Percentiles rank a stretch among this genome's conserved stretches.
phyloP scores from a whole-genome alignment of 2,329 filamentous ascomycete species.

The Plectosphaerella cucumerina region DNA sequence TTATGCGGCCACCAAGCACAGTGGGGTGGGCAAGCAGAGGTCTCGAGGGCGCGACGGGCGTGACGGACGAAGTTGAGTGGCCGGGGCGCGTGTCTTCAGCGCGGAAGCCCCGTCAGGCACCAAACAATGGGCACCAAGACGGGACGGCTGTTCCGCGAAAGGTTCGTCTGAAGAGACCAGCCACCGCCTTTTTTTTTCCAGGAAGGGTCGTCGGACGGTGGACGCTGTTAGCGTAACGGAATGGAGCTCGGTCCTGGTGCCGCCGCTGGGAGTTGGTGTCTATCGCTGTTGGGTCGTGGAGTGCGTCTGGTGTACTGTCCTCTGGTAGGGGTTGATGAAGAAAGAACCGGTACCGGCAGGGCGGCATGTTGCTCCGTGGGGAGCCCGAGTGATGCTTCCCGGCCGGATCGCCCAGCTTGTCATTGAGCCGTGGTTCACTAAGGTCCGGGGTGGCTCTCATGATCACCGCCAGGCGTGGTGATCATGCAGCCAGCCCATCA shows the following conservation, averaged over 20 bases:
- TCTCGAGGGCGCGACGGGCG: neutral
- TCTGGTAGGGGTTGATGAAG: too few species aligned
- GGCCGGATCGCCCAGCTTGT: too few species aligned
- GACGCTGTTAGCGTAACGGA: neutral
- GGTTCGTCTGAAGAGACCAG: constrained; percentile 2
- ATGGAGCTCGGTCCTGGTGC: neutral
- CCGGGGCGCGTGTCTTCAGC: constrained; percentile 1
- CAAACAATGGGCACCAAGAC: neutral
- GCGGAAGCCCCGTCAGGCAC: neutral
- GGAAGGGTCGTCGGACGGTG: neutral
- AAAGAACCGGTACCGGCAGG: too few species aligned
- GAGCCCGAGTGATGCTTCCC: too few species aligned
- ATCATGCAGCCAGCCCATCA: too few species aligned
- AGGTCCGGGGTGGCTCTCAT: too few species aligned
- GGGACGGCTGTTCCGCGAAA: neutral
- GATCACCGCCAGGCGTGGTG: too few species aligned
- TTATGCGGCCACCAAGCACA: constrained; percentile 20
- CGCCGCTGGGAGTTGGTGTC: neutral
- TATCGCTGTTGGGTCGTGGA: too few species aligned
- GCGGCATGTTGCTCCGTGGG: too few species aligned
- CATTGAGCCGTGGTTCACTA: too few species aligned
- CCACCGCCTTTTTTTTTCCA: constrained; percentile 3
- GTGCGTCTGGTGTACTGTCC: too few species aligned
- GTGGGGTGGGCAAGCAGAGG: constrained; percentile 14
- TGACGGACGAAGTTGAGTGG: constrained; percentile 12